Conservation (phyloP, 306 rosid genomes). For the Fragaria ananassa region DNA sequence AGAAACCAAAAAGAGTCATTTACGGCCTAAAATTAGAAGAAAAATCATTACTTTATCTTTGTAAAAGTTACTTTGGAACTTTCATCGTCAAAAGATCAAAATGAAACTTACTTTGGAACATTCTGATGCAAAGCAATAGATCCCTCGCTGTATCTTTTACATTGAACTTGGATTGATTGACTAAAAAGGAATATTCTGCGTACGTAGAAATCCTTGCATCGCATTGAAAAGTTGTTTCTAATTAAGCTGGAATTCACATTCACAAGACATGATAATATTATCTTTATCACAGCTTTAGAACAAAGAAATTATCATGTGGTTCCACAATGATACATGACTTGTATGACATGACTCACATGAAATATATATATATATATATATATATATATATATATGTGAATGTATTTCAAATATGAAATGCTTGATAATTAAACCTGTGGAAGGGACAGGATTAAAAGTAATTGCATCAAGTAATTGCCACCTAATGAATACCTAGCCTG, state of each 20-base stretch:
- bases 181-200: neutral
- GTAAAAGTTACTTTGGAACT: neutral
- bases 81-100: neutral
- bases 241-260: no score
- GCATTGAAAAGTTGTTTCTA: no score
- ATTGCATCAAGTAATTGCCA: neutral
- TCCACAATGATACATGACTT: neutral
- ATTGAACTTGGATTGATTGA: neutral
- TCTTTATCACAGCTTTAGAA: neutral
- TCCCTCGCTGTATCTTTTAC: neutral
- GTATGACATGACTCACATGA: neutral
- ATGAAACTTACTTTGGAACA: conserved; percentile 3
- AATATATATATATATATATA: no score
- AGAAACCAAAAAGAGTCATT: neutral
- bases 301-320: neutral
- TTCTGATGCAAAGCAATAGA: neutral
- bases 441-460: neutral
- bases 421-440: neutral
- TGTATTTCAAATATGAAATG: neutral
- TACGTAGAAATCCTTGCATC: neutral
- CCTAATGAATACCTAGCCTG: neutral
- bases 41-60: neutral
- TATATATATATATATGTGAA: no score
- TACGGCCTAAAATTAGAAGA: neutral
- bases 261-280: no score